Base-by-base conservation (phyloP, 225 moss, liverwort and hornwort genomes). In the Lunularia cruciata region DNA sequence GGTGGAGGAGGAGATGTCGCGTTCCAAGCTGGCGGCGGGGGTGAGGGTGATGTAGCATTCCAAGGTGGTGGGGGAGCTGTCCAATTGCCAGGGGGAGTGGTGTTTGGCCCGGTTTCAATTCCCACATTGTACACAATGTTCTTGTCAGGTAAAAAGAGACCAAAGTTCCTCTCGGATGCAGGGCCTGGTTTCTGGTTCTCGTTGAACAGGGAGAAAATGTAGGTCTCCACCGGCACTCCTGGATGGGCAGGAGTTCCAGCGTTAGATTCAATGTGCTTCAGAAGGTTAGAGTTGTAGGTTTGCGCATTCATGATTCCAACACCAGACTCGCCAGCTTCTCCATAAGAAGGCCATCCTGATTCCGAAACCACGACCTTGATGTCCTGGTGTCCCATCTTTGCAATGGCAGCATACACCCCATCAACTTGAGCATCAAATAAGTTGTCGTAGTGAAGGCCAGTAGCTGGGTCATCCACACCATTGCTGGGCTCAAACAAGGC, bases 391-490 rank as follows among this genome's bases (percentile, higher is more conserved):
- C 95, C 92, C 53, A 90, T 52, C 27, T 86, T 87, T 39, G 85
- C 79, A 79, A 96, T 87, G 6, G 92, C 95, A 32, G 92, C 88
- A 67, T 88, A 96, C 4, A 87, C 76, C 0, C 90, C 92, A 73
- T 95, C 95, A 27, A 95, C 75, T 66, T 95, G 95, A 40, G 92
- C 95, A 47, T 90, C 88, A 65, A 96, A 82, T 78, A 96, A 77
- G 67, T 89, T 90, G 68, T 1, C 59, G 54, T 92, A 92, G 0
- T 16, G 54, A 7, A 78, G 73, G 0, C 85, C 85, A 23, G 74
- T 74, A 8, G 65, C 71, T 0, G 39, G 0, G 37, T 87, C 81
- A 14, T 74, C 0, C 10, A 75, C 68, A 15, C 22, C 68, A 3
- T 73, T 48, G 34, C 66, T 75, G 0, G 84, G 76, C 19, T 83